These are phyloP conservation scores for Aquilaria malaccensis DNA, from an alignment of 345 rosid species.

Conservation along the genomic window DNA sequence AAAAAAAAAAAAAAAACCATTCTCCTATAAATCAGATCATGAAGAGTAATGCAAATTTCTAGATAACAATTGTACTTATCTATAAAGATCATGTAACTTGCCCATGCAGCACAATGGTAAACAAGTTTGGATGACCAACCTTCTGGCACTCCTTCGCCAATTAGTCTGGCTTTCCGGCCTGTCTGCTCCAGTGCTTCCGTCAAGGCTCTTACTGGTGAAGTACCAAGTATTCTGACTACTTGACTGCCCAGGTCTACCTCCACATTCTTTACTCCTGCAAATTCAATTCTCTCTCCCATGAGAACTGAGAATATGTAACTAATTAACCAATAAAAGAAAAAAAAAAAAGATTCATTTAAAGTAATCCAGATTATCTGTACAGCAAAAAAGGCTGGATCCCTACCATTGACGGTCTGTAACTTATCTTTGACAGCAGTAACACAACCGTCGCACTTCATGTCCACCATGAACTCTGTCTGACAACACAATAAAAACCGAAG, in stretches of 20 bases:
- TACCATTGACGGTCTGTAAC: slow-evolving; percentile 64
- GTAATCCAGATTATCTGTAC: not conserved
- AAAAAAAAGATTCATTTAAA: not conserved
- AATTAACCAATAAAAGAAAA: not conserved
- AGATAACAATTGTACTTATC: no score
- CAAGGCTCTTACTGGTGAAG: slow-evolving; percentile 67
- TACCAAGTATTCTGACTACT: slow-evolving; percentile 79
- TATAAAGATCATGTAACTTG: no score
- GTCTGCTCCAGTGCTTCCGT: slow-evolving; percentile 83
- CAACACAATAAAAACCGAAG: not conserved
- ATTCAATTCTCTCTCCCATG: slow-evolving; percentile 5
- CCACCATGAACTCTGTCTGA: slow-evolving; percentile 95
- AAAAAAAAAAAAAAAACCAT: no score
- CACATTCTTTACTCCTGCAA: slow-evolving; percentile 69
- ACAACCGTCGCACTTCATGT: slow-evolving; percentile 94
- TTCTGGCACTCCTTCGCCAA: slow-evolving; percentile 95
- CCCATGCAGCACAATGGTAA: not conserved
- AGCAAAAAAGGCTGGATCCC: slow-evolving; percentile 4
- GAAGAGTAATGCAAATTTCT: no score
- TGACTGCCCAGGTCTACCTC: slow-evolving; percentile 81
- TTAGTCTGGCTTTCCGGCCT: slow-evolving; percentile 72
- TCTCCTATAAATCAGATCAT: no score
- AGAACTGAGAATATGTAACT: slow-evolving; percentile 8
- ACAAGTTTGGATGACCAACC: slow-evolving; percentile 35
- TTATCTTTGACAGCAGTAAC: slow-evolving; percentile 76